Percentiles rank a stretch among this genome's conserved stretches.
phyloP scores from a whole-genome alignment of 495 filamentous ascomycete species.

The Penicillium argentinense region DNA sequence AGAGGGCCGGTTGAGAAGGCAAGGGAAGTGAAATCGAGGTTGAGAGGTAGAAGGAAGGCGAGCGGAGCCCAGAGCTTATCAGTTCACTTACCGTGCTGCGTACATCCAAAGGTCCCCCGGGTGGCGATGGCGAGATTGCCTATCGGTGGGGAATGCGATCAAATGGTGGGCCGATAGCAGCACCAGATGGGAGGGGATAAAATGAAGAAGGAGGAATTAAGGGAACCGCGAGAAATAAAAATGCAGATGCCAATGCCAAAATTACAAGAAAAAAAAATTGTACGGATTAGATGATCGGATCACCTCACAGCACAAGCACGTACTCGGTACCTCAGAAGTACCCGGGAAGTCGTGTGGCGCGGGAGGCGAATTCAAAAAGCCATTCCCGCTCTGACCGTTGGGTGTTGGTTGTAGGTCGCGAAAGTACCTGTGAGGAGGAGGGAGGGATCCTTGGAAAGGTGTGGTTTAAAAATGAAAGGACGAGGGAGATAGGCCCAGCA shows the following conservation, averaged over 20 bases:
- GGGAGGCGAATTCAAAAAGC: constrained; percentile 22
- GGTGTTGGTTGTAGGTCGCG: not conserved
- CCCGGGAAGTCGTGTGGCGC: constrained; percentile 16
- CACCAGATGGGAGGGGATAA: not conserved
- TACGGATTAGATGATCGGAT: constrained; percentile 18
- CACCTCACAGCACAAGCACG: no score
- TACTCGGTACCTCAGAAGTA: constrained; percentile 25
- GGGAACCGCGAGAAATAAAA: constrained; percentile 3
- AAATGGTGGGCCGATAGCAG: constrained; percentile 5
- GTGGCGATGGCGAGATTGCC: constrained; percentile 10
- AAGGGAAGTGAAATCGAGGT: not conserved
- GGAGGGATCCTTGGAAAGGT: not conserved
- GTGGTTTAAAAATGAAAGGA: not conserved
- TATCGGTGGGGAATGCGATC: constrained; percentile 6
- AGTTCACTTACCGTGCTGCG: not conserved
- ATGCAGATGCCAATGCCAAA: not conserved
- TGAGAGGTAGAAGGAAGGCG: not conserved
- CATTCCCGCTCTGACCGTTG: constrained; percentile 25
- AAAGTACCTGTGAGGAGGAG: not conserved
- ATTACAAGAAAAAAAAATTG: constrained; percentile 7
- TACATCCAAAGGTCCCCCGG: constrained; percentile 10
- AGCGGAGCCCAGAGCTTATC: constrained; percentile 13
- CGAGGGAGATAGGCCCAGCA: not conserved
- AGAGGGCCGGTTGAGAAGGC: not conserved
- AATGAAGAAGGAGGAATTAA: constrained; percentile 1